Base-by-base conservation (phyloP, 192 early-diverging fungal genomes). In the Globomyces pollinis-pini region DNA sequence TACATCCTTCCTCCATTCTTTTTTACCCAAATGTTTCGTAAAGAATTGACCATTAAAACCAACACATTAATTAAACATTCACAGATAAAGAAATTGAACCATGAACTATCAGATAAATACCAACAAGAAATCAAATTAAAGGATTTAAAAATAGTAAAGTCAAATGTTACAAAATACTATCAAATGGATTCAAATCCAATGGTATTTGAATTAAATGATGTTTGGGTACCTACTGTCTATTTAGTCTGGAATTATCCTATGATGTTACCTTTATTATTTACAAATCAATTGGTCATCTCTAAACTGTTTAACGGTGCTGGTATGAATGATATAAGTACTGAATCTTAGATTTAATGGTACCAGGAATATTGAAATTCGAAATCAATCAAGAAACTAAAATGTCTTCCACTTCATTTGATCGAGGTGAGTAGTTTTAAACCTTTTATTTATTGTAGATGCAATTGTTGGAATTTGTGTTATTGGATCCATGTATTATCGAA, bases 341-440 rank as follows among this genome's bases (percentile, higher is more conserved):
- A n/a, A n/a, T n/a, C n/a, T n/a, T n/a, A n/a, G n/a, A 55, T 55
- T 55, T 55, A 31, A 55, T 55, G 53, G 53, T 41, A 8, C 53
- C 53, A 20, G 53, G 53, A n/a, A 41, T 55, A 24, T 55, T 41
- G n/a, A 18, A 23, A 55, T 41, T 41, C 21, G 8, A 16, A 41
- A 28, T 9, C 21, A 55, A 20, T n/a, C 38, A 20, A 20, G n/a
- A n/a, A n/a, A n/a, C n/a, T n/a, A n/a, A n/a, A n/a, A n/a, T n/a
- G n/a, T n/a, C n/a, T n/a, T n/a, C n/a, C n/a, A n/a, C n/a, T n/a
- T n/a, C n/a, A n/a, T n/a, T n/a, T n/a, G n/a, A n/a, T n/a, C n/a
- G n/a, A n/a, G n/a, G n/a, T n/a, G n/a, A n/a, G n/a, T n/a, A n/a
- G n/a, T n/a, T n/a, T n/a, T n/a, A n/a, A n/a, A n/a, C n/a, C n/a